Base-by-base conservation (phyloP, 345 rosid species). In the Heritiera littoralis region DNA sequence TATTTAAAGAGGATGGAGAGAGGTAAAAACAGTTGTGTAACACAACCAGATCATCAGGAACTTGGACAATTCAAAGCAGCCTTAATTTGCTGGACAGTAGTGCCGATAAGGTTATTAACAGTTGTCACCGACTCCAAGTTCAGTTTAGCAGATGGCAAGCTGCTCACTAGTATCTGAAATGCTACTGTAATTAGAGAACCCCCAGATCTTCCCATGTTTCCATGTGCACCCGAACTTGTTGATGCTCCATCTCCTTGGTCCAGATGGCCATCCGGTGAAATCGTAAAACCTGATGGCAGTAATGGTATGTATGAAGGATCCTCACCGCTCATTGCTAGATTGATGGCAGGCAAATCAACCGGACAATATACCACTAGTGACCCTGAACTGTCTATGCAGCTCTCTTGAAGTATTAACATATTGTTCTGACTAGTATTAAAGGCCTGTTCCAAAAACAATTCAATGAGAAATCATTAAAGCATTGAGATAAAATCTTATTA, bases 321-420 rank as follows among this genome's bases (percentile, higher is more conserved):
- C 71, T 92, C 98, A 0, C 98, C 99, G 30, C 89, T 94, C 95
- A 94, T 92, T 74, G 97, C 97, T n/a, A 94, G 81, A 88, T 92
- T 89, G 79, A 96, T 82, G 12, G 94, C 91, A 0, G 95, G 84
- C 74, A 94, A 85, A 78, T 96, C 99, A 43, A 96, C 93, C 0
- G 99, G 97, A 81, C 98, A 91, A 74, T 94, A 94, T 13, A 94
- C 92, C 46, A 96, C 89, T 0, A 94, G 85, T 14, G 97, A 90
- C 51, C 94, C 99, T 11, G 99, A 90, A 48, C 89, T 85, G 88
- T 96, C 99, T 75, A 88, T 79, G 84, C 97, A 92, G 85, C 94
- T 92, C 88, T 96, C 99, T 86, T 96, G 99, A 49, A 96, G 97
- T 76, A 96, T 89, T 66, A 96, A 59, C 99, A 94, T 96, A 79